Base-by-base conservation (phyloP, 331 rosid species). In the Pyracantha coccinea region DNA sequence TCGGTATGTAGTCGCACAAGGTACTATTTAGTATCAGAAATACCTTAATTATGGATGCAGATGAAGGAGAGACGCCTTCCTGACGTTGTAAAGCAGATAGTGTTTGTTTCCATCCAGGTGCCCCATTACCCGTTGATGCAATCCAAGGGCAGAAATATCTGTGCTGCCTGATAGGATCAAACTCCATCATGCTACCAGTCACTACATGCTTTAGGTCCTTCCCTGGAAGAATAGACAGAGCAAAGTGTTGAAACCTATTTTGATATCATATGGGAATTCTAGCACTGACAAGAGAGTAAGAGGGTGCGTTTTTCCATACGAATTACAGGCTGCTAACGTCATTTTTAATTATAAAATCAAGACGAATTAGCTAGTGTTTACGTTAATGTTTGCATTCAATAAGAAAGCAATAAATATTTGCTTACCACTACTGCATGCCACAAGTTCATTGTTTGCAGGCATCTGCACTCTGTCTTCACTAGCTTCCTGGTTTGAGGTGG, bases 81-180 rank as follows among this genome's bases (percentile, higher is more conserved):
- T 79, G 91, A 80, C 83, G 81, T 65, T 77, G 81, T 72, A 92
- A 81, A 76, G 99, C 97, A 75, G 84, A 84, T 72, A 89, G 78
- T 41, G 96, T 89, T 79, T 88, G 99, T 81, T 86, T 73, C 99
- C 97, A 95, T 75, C 97, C 99, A 62, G 99, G 93, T 68, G 86
- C 88, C 29, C 73, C 91, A 20, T 73, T 80, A 73, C 81, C 82
- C 31, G 79, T 76, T 0, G 89, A 82, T 58, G 91, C 82, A 83
- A 92, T 88, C 99, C 99, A 94, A 21, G 97, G 93, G 85, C 99
- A 95, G 85, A 92, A 95, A 81, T 90, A 85, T 74, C 97, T 85
- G 75, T 95, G 99, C 86, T 92, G 99, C 89, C 85, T 85, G 80
- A 92, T 84, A 86, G 99, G 92, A 75, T 95, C 93, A 83, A 95